Percentiles rank a stretch among this genome's conserved stretches.
These are phyloP conservation scores for Aurantiochytrium sp. DNA, from an alignment of 108 stramenopile genomes.

Conservation along the genomic window DNA sequence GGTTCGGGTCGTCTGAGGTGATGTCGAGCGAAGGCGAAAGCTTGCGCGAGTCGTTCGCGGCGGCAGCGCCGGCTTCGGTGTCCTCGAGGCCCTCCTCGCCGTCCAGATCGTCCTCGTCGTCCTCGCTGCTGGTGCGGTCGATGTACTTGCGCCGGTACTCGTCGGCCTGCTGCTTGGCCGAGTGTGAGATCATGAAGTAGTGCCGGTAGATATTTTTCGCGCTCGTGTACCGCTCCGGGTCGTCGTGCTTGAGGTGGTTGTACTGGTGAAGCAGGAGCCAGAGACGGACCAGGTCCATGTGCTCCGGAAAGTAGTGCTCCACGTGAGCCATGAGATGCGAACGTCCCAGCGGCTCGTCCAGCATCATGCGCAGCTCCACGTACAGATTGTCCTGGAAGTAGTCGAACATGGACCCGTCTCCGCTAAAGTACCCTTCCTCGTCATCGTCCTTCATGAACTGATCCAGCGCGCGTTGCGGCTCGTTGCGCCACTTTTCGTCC, in stretches of 20 bases:
- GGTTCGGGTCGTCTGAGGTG: not conserved
- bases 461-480: conserved; percentile 5
- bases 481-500: not conserved
- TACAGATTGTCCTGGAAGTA: conserved; percentile 8
- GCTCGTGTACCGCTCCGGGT: conserved; percentile 47
- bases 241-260: conserved; percentile 49
- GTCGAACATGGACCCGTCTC: conserved; percentile 32
- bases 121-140: not conserved
- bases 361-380: conserved; percentile 50
- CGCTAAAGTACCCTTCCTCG: not conserved
- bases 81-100: not conserved
- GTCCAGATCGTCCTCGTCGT: not conserved
- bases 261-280: conserved; percentile 44
- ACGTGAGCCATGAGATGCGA: conserved; percentile 17
- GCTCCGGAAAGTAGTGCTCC: conserved; percentile 46
- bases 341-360: conserved; percentile 54
- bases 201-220: conserved; percentile 56
- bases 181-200: conserved; percentile 43
- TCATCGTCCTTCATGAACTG: not conserved
- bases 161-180: conserved; percentile 6
- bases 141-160: not conserved
- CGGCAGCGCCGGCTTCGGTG: too few relatives aligned
- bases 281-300: conserved; percentile 42
- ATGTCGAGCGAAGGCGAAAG: not conserved
- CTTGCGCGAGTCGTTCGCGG: not conserved